phyloP scores from a whole-genome alignment of 2,329 filamentous ascomycete species.

The Talaromyces sp. region DNA sequence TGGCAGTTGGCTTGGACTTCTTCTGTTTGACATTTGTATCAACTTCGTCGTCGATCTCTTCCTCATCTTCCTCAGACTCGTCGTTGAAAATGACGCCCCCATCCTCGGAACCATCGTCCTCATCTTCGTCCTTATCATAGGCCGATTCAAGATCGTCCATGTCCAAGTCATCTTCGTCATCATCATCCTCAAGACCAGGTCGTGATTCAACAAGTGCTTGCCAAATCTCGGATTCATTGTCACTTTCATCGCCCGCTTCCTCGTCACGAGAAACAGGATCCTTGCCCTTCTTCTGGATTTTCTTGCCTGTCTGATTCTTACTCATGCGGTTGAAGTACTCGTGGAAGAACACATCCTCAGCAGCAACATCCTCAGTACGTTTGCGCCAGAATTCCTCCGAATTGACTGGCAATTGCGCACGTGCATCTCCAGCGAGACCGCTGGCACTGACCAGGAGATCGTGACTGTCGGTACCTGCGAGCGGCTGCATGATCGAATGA shows the following conservation, averaged over 20 bases:
- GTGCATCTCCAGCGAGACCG: slow-evolving; percentile 44
- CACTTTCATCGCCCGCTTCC: slow-evolving; percentile 51
- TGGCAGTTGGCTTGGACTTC: not conserved
- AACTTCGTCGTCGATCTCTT: slow-evolving; percentile 31
- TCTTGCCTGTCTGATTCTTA: slow-evolving; percentile 59
- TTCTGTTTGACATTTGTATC: slow-evolving; percentile 23
- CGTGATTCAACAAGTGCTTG: slow-evolving; percentile 78
- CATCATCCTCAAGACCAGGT: slow-evolving; percentile 68
- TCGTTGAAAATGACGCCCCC: slow-evolving; percentile 47
- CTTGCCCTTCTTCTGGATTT: slow-evolving; percentile 50
- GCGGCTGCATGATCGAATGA: slow-evolving; percentile 92
- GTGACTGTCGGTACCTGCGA: slow-evolving; percentile 60
- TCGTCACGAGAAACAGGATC: slow-evolving; percentile 41
- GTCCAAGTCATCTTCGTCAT: slow-evolving; percentile 56
- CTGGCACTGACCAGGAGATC: slow-evolving; percentile 58
- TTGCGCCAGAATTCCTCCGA: slow-evolving; percentile 86
- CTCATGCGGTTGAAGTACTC: slow-evolving; percentile 81
- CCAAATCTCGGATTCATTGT: slow-evolving; percentile 80
- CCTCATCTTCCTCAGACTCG: slow-evolving; percentile 46
- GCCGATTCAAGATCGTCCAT: slow-evolving; percentile 53
- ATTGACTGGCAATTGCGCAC: slow-evolving; percentile 69
- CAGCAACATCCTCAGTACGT: slow-evolving; percentile 80
- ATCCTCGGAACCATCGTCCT: slow-evolving; percentile 37
- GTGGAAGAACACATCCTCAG: slow-evolving; percentile 97
- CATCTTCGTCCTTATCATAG: slow-evolving; percentile 47